phyloP scores from a whole-genome alignment of 2,329 filamentous ascomycete genomes.

The Trichoderma koningiopsis region DNA sequence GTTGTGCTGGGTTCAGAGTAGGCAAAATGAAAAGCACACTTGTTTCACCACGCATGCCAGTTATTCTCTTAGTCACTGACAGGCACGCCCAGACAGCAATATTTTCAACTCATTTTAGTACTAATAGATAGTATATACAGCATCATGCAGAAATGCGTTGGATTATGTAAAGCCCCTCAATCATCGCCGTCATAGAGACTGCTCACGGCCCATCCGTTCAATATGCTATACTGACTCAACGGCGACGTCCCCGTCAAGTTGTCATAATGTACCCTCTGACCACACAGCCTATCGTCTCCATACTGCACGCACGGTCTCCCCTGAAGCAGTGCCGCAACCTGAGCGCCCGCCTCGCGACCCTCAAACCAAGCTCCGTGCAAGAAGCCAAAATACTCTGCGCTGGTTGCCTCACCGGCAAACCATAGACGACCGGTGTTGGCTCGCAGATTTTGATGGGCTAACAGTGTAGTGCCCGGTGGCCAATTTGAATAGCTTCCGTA shows the following conservation, averaged over 20 bases:
- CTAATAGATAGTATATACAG: neutral
- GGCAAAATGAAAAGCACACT: neutral
- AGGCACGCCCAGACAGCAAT: too few relatives aligned
- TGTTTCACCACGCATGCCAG: too few relatives aligned
- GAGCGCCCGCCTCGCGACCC: conserved; percentile 52
- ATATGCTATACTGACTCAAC: conserved; percentile 37
- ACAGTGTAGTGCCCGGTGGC: conserved; percentile 63
- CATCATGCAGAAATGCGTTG: neutral
- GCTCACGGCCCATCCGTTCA: conserved; percentile 43
- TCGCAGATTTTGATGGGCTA: conserved; percentile 68
- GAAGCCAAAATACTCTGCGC: conserved; percentile 65
- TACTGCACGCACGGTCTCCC: conserved; percentile 27
- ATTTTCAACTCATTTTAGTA: neutral
- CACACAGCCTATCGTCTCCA: conserved; percentile 26
- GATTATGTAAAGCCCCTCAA: neutral
- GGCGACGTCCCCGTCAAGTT: conserved; percentile 39
- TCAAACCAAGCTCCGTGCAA: conserved; percentile 64
- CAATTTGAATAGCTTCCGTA: conserved; percentile 70
- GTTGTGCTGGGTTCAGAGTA: neutral
- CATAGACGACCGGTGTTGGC: conserved; percentile 64
- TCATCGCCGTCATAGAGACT: conserved; percentile 34
- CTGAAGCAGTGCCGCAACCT: conserved; percentile 41
- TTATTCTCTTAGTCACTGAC: too few relatives aligned
- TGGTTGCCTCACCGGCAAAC: conserved; percentile 68
- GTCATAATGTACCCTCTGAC: conserved; percentile 31